A percentile compares a stretch with the other conserved stretches of the same genome.
phyloP scores from a whole-genome alignment of 176 grass and related monocot species.

The Alloteropsis semialata region DNA sequence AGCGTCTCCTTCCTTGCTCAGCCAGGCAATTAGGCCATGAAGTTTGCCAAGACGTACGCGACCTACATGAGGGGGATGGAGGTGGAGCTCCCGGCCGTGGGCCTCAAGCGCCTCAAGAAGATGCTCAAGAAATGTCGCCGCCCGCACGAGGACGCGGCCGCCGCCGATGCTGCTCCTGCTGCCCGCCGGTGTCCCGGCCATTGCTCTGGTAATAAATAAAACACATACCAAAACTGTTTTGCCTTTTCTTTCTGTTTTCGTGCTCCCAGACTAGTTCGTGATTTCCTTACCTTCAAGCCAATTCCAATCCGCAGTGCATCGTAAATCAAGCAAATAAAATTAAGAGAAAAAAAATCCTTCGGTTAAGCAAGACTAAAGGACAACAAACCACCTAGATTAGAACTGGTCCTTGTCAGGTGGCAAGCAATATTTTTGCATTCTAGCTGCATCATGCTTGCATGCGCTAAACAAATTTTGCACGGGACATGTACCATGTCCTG shows the following conservation, averaged over 20 bases:
- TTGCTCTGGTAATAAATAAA: conserved; percentile 46
- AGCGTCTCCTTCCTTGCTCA: no score
- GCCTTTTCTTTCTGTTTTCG: background rate
- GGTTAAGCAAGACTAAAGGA: background rate
- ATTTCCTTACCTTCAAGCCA: background rate
- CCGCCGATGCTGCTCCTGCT: background rate
- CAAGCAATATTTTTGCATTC: background rate
- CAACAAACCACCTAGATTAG: background rate
- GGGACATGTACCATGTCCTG: background rate
- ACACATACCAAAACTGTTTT: background rate
- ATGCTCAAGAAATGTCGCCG: conserved; percentile 69
- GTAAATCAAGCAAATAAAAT: background rate
- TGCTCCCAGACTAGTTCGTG: background rate
- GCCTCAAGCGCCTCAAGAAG: conserved; percentile 85
- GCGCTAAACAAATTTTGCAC: background rate
- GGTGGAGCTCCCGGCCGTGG: conserved; percentile 70
- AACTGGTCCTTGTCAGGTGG: background rate
- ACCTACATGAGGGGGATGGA: conserved; percentile 67
- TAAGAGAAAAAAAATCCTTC: background rate
- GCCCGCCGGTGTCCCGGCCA: conserved; percentile 35
- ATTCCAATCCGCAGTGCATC: background rate
- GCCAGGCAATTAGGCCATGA: conserved; percentile 38
- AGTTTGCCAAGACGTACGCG: conserved; percentile 88
- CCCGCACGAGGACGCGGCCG: background rate
- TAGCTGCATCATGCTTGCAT: background rate